These are phyloP conservation scores for Yarrowia sp. DNA, from an alignment of 805 yeast genomes.

Conservation along the genomic window DNA sequence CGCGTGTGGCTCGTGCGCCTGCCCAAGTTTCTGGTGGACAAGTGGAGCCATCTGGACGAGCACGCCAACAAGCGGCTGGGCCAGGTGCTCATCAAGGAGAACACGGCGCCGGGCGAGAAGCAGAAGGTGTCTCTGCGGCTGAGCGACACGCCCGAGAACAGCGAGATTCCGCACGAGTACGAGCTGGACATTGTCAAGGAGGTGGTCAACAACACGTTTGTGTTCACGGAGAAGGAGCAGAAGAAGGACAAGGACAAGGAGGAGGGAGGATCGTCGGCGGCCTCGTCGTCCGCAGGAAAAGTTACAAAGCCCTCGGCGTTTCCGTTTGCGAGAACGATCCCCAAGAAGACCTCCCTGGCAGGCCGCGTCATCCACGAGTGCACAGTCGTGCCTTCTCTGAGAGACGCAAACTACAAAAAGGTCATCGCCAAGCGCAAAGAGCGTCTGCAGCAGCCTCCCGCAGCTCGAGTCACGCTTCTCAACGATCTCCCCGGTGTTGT, in stretches of 20 bases:
- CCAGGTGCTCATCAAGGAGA: conserved; percentile 61
- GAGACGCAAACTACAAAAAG: conserved; percentile 66
- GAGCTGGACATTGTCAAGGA: conserved; percentile 75
- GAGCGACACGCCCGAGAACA: conserved; percentile 44
- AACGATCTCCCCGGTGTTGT: conserved; percentile 84
- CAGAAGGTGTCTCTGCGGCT: conserved; percentile 40
- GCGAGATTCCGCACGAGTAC: conserved; percentile 76
- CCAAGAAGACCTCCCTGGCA: conserved; percentile 76
- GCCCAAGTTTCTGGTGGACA: conserved; percentile 80
- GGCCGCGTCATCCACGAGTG: conserved; percentile 95
- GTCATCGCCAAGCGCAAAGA: conserved; percentile 57
- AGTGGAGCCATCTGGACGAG: conserved; percentile 65
- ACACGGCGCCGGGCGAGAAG: conserved; percentile 40
- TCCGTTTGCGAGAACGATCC: conserved; percentile 52
- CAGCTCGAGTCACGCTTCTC: conserved; percentile 67
- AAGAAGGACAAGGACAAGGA: conserved; percentile 41
- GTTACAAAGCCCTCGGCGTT: conserved; percentile 19
- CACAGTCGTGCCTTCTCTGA: conserved; percentile 74
- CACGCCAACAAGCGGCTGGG: conserved; percentile 74
- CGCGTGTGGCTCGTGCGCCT: conserved; percentile 91
- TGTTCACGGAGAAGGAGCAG: conserved; percentile 83
- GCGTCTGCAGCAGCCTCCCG: conserved; percentile 43
- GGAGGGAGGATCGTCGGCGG: not conserved
- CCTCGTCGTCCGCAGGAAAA: not conserved
- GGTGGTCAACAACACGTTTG: conserved; percentile 78